phyloP scores from a whole-genome alignment of 148 eudicot species.

The Persicaria maculosa region DNA sequence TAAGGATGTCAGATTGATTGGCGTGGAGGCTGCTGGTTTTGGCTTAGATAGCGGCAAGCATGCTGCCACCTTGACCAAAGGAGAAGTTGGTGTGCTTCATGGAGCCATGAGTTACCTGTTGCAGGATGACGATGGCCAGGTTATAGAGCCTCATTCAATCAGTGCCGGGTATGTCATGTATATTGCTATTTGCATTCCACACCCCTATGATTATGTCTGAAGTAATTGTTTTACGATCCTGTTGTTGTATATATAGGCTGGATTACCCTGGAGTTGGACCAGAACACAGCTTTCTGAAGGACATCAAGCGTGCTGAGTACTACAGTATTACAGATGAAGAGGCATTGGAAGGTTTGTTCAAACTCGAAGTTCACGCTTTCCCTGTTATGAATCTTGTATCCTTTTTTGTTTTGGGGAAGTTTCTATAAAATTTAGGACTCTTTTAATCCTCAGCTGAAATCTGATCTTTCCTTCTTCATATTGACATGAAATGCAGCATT shows the following conservation, averaged over 20 bases:
- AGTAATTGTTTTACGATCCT: background rate
- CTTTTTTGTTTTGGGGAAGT: background rate
- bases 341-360: constrained; percentile 74
- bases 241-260: constrained; percentile 34
- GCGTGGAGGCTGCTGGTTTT: constrained; percentile 88
- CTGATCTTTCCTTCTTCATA: background rate
- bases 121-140: constrained; percentile 98
- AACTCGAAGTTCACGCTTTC: background rate
- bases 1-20: constrained; percentile 66
- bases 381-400: background rate
- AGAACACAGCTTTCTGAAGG: constrained; percentile 92
- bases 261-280: constrained; percentile 99
- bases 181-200: background rate
- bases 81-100: constrained; percentile 94
- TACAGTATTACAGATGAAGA: constrained; percentile 81
- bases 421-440: background rate
- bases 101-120: constrained; percentile 98
- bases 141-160: constrained; percentile 91
- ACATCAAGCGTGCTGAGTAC: constrained; percentile 91
- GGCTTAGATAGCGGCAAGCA: constrained; percentile 80
- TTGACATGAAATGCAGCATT: constrained; percentile 48
- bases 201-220: background rate
- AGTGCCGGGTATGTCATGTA: constrained; percentile 77
- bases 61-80: constrained; percentile 81
- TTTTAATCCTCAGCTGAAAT: background rate